Percentiles rank a stretch among this genome's conserved stretches.
Evolutionary conservation across 2,329 filamentous ascomycete genomes (phyloP).

Genomic region (Dryadomyces quercivorus): DNA sequence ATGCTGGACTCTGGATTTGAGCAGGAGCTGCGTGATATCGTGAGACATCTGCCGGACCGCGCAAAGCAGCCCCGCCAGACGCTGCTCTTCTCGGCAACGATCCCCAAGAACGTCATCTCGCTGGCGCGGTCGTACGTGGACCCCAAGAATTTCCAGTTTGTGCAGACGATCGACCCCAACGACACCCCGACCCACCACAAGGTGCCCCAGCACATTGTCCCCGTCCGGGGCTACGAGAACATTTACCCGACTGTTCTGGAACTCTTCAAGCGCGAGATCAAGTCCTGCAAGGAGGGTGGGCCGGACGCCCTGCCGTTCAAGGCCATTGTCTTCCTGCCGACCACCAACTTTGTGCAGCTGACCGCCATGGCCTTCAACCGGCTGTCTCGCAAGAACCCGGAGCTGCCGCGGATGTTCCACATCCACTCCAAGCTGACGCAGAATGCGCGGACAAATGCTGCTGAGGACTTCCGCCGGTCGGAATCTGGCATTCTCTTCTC

Average conservation of each 20-base stretch:
- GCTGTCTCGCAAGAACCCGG: constrained; percentile 26
- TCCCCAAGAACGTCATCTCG: constrained; percentile 69
- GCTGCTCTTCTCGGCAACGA: constrained; percentile 89
- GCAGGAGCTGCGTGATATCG: constrained; percentile 50
- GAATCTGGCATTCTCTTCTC: constrained; percentile 57
- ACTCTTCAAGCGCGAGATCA: constrained; percentile 50
- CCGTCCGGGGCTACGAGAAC: constrained; percentile 60
- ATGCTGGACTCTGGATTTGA: constrained; percentile 94
- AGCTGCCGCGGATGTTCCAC: constrained; percentile 31
- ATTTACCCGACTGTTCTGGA: constrained; percentile 66
- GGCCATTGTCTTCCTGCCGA: constrained; percentile 87
- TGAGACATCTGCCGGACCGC: constrained; percentile 48
- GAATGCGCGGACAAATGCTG: constrained; percentile 50
- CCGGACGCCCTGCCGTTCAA: constrained; percentile 58
- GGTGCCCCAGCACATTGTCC: constrained; percentile 68
- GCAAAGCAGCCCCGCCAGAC: constrained; percentile 64
- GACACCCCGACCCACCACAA: constrained; percentile 76
- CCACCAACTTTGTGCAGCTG: constrained; percentile 59
- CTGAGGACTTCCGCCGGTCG: constrained; percentile 59
- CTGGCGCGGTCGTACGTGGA: constrained; percentile 72
- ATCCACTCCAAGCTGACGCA: constrained; percentile 78
- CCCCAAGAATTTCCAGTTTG: constrained; percentile 67
- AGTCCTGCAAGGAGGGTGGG: constrained; percentile 25
- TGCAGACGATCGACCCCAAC: constrained; percentile 74
- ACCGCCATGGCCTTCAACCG: constrained; percentile 45